Percentiles rank a stretch among this genome's conserved stretches.
Conservation (phyloP, 2,329 filamentous ascomycete species). For the Scedosporium apiospermum region DNA sequence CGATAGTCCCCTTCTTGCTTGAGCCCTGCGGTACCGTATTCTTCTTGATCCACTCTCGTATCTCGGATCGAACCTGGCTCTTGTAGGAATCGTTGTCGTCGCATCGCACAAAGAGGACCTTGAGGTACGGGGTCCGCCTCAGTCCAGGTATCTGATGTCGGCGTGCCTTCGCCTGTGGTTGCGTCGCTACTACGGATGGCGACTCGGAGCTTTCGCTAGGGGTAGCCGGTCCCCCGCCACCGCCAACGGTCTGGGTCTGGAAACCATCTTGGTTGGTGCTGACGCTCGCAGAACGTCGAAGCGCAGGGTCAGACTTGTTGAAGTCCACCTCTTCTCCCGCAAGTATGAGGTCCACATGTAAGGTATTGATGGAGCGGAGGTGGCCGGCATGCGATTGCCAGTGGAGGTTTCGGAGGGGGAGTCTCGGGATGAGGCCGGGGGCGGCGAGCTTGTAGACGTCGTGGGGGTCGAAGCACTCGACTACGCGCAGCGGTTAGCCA, state of each 20-base stretch:
- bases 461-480: slow-evolving; percentile 94
- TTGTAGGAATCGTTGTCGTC: slow-evolving; percentile 97
- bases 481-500: slow-evolving; percentile 30
- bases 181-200: slow-evolving; percentile 4
- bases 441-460: slow-evolving; percentile 77
- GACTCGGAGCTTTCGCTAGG: slow-evolving; percentile 29
- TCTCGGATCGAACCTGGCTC: slow-evolving; percentile 60
- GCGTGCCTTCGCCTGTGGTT: slow-evolving; percentile 40
- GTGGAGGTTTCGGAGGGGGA: slow-evolving; percentile 85
- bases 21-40: slow-evolving; percentile 50
- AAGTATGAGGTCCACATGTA: slow-evolving; percentile 81
- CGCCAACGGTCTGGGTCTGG: slow-evolving; percentile 44
- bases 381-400: slow-evolving; percentile 95
- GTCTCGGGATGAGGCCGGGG: slow-evolving; percentile 63
- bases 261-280: slow-evolving; percentile 47
- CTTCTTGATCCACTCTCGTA: slow-evolving; percentile 85
- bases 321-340: slow-evolving; percentile 33
- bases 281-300: slow-evolving; percentile 20
- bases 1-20: slow-evolving; percentile 56
- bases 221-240: slow-evolving; percentile 18
- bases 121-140: slow-evolving; percentile 86
- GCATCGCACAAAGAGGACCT: slow-evolving; percentile 79
- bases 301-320: slow-evolving; percentile 25
- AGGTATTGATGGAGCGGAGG: slow-evolving; percentile 82
- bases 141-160: slow-evolving; percentile 93